phyloP scores from a whole-genome alignment of 1,284 basidiomycete species.

The Psilocybe mexicana region DNA sequence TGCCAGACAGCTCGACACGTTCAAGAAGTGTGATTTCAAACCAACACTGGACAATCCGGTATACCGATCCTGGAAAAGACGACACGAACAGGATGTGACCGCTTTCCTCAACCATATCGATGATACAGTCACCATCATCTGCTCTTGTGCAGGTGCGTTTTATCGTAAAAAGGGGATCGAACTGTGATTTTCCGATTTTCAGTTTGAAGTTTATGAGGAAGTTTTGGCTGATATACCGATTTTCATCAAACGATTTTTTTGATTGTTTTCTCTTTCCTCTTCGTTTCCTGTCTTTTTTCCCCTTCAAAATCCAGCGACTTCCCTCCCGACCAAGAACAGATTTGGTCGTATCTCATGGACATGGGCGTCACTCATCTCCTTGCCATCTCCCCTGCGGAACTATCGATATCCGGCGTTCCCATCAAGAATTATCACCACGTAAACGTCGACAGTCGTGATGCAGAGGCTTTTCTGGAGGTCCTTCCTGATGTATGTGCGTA shows the following conservation, averaged over 20 bases:
- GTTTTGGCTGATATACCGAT: too few relatives aligned
- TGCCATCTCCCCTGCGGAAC: conserved; percentile 48
- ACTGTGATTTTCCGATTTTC: too few relatives aligned
- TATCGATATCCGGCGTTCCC: conserved; percentile 30
- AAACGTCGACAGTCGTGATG: conserved; percentile 35
- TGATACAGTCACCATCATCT: conserved; percentile 53
- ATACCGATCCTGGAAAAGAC: conserved; percentile 58
- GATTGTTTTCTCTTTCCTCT: too few relatives aligned
- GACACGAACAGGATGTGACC: conserved; percentile 50
- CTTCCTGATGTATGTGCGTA: conserved; percentile 46
- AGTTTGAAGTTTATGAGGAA: too few relatives aligned
- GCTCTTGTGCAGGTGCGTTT: conserved; percentile 47
- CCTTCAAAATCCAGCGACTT: conserved; percentile 43
- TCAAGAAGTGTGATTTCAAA: conserved; percentile 49
- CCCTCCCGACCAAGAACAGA: conserved; percentile 49
- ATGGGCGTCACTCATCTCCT: conserved; percentile 52
- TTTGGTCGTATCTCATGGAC: conserved; percentile 50
- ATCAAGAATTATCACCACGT: conserved; percentile 38
- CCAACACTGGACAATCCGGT: conserved; percentile 41
- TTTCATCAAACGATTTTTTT: too few relatives aligned
- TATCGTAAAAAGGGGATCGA: neutral
- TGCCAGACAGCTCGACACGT: conserved; percentile 56
- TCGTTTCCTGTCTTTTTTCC: neutral
- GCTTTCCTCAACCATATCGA: conserved; percentile 49
- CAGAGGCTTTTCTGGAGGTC: conserved; percentile 41